Evolutionary conservation across 78 protist species (phyloP).

Genomic region (Monocercomonoides exilis): DNA sequence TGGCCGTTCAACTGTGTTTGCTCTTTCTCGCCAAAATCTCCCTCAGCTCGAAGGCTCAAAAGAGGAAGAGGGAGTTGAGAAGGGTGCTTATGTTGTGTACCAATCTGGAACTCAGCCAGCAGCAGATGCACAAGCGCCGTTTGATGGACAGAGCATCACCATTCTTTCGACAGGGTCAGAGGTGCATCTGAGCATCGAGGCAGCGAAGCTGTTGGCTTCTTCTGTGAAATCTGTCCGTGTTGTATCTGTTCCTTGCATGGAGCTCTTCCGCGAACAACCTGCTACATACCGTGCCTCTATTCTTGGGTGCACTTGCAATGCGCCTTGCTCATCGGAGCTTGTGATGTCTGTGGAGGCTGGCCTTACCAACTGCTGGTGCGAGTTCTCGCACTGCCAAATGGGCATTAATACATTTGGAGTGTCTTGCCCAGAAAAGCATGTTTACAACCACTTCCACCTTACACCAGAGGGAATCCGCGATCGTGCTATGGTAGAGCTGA

Average conservation of each 20-base stretch:
- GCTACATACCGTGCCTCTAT: constrained; percentile 52
- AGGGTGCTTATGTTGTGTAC: constrained; percentile 76
- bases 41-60: constrained; percentile 27
- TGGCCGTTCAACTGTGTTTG: constrained; percentile 71
- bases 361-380: constrained; percentile 58
- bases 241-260: constrained; percentile 88
- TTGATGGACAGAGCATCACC: constrained; percentile 30
- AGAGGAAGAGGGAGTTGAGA: constrained; percentile 35
- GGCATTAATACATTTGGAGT: constrained; percentile 80
- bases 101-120: constrained; percentile 46
- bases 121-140: too few relatives aligned
- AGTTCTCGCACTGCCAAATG: constrained; percentile 61
- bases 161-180: constrained; percentile 91
- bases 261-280: constrained; percentile 76
- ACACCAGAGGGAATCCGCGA: constrained; percentile 47
- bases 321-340: constrained; percentile 59
- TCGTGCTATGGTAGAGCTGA: too few relatives aligned
- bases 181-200: constrained; percentile 53
- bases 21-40: constrained; percentile 78
- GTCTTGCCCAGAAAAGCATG: constrained; percentile 53
- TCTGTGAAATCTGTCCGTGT: constrained; percentile 65
- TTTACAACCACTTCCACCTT: constrained; percentile 68
- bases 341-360: constrained; percentile 79
- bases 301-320: too few relatives aligned
- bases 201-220: not conserved